Base-by-base conservation (phyloP, 1,284 basidiomycete genomes). In the Meira miltonrushii region DNA sequence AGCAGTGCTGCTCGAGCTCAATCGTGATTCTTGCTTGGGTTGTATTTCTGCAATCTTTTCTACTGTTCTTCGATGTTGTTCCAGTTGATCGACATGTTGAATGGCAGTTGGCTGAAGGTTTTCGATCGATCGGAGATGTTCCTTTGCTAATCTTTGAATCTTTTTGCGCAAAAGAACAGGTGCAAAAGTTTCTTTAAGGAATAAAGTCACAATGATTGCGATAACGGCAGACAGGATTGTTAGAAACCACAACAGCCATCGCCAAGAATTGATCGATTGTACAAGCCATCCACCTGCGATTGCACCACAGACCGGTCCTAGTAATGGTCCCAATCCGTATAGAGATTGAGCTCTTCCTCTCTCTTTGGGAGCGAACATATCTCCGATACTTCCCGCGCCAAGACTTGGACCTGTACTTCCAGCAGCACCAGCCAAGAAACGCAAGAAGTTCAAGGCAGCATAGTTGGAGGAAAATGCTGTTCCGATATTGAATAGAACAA, bases 401-500 rank as follows among this genome's bases (percentile, higher is more conserved):
- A 74, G 28, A 53, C 69, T 69, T 1, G 72, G 72, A 8, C 72
- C 72, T 0, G 71, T 62, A 48, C 60, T 63, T 4, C 72, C 72
- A 25, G 63, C 61, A 0, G 64, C 67, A 23, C 72, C 72, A 4
- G 72, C 70, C 11, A 74, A 57, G 52, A 71, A 67, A 2, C 72
- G 61, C 10, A 74, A 57, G 10, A 71, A 23, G 55, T 57, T 66
- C 21, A 68, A 56, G 8, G 60, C 75, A 60, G 59, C 78, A 76
- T 72, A 79, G 55, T 69, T 78, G 2, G 74, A 65, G 0, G 73
- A 57, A 41, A 64, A 49, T 0, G 76, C 73, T 0, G 70, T 68
- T 2, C 70, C 78, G 39, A 80, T 44, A 48, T 75, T 75, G 62
- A 79, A 80, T 11, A 77, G 39, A 39, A 79, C 65, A 55, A 78